Evolutionary conservation across 2,329 filamentous ascomycete genomes (phyloP).

Genomic region (Lasiodiplodia theobromae): DNA sequence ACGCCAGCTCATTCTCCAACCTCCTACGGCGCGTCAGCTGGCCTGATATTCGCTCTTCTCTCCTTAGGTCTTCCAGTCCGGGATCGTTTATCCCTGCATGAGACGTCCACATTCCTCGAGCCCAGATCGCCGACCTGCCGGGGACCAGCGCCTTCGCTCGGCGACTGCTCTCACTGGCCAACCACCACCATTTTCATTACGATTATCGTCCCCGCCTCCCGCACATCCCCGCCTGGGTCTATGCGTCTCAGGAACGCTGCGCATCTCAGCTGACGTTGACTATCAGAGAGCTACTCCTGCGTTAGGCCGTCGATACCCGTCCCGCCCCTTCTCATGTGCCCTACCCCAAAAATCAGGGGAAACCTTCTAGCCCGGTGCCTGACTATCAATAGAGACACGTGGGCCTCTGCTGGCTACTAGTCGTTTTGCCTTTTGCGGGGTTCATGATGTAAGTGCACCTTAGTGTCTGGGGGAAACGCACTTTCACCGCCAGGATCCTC

Average conservation of each 20-base stretch:
- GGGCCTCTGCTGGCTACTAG: background rate
- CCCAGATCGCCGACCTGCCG: conserved; percentile 18
- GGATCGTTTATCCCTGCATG: conserved; percentile 9
- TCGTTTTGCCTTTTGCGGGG: conserved; percentile 3
- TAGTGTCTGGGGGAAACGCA: background rate
- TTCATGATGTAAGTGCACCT: conserved; percentile 22
- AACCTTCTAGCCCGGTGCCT: background rate
- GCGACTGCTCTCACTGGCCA: conserved; percentile 8
- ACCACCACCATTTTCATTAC: conserved; percentile 13
- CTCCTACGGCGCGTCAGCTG: background rate
- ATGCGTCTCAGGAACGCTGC: background rate
- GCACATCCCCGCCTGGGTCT: background rate
- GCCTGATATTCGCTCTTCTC: background rate
- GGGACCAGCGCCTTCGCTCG: conserved; percentile 2
- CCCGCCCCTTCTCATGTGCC: background rate
- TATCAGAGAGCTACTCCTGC: conserved; percentile 2
- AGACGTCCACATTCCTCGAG: background rate
- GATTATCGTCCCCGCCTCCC: conserved; percentile 15
- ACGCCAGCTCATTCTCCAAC: background rate
- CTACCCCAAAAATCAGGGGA: conserved; percentile 1
- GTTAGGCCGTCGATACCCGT: conserved; percentile 22
- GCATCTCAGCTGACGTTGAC: conserved; percentile 24
- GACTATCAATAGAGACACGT: background rate
- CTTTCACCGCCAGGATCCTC: background rate
- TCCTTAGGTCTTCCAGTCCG: background rate